phyloP scores from a whole-genome alignment of 164 flowering plant species.

The Cinnamomum chago region DNA sequence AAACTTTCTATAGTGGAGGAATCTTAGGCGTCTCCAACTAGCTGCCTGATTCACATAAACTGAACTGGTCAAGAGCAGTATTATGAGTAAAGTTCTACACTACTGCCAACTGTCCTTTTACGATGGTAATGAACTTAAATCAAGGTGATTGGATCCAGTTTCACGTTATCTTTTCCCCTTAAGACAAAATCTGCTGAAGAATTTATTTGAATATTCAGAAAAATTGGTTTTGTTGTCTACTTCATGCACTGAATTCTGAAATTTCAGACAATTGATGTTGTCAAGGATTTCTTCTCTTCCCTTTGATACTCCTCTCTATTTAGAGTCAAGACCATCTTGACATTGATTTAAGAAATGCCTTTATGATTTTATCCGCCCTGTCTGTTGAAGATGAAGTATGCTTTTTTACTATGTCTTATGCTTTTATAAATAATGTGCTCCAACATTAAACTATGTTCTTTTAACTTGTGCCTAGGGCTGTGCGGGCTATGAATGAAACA shows the following conservation, averaged over 20 bases:
- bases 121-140: no score
- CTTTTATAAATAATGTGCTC: background rate
- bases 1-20: no score
- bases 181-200: no score
- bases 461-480: constrained; percentile 55
- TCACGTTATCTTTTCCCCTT: no score
- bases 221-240: background rate
- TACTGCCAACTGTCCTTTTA: no score
- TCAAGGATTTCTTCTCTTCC: background rate
- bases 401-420: background rate
- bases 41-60: no score
- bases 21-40: no score
- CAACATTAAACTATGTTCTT: background rate
- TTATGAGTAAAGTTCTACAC: no score
- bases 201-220: background rate
- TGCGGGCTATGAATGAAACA: constrained; percentile 95
- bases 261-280: background rate
- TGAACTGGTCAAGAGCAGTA: no score
- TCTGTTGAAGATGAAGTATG: background rate
- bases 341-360: background rate
- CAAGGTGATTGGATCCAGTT: no score
- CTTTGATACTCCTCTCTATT: background rate
- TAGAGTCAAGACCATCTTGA: no score
- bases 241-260: background rate
- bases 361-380: background rate